Conservation (phyloP, 176 grass and related monocot genomes). For the Oryza rufipogon region DNA sequence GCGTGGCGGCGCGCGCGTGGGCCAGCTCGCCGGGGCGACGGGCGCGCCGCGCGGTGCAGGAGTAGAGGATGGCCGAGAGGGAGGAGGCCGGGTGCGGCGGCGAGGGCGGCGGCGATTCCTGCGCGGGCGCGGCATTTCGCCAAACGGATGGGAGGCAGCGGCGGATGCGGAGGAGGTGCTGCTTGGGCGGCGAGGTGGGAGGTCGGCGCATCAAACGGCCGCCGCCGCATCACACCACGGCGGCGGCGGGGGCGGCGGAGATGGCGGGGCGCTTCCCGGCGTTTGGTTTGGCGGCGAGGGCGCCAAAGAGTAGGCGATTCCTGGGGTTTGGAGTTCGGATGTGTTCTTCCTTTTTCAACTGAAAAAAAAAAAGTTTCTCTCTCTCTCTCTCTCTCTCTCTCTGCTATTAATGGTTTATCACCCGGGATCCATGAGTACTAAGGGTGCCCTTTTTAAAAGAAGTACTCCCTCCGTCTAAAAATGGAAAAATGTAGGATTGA, state of each 20-base stretch:
- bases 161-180: conserved; percentile 53
- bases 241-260: conserved; percentile 23
- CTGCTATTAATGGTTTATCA: no score
- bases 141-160: conserved; percentile 55
- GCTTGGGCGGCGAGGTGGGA: conserved; percentile 34
- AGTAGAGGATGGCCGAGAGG: conserved; percentile 47
- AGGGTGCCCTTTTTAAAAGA: not conserved
- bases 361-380: not conserved
- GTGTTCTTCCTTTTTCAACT: not conserved
- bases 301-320: not conserved
- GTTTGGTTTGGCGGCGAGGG: not conserved
- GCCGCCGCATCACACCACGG: conserved; percentile 48
- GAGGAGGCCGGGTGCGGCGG: conserved; percentile 3
- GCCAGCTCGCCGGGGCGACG: conserved; percentile 43
- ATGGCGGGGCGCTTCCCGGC: not conserved
- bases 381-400: no score
- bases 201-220: conserved; percentile 45
- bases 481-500: no score
- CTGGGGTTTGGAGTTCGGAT: not conserved
- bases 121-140: conserved; percentile 37
- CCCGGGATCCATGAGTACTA: no score
- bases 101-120: not conserved
- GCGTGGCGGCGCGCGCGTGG: conserved; percentile 48
- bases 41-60: conserved; percentile 27
- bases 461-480: not conserved